Conservation (phyloP, 2,329 filamentous ascomycete species). For the Byssoonygena ceratinophila region DNA sequence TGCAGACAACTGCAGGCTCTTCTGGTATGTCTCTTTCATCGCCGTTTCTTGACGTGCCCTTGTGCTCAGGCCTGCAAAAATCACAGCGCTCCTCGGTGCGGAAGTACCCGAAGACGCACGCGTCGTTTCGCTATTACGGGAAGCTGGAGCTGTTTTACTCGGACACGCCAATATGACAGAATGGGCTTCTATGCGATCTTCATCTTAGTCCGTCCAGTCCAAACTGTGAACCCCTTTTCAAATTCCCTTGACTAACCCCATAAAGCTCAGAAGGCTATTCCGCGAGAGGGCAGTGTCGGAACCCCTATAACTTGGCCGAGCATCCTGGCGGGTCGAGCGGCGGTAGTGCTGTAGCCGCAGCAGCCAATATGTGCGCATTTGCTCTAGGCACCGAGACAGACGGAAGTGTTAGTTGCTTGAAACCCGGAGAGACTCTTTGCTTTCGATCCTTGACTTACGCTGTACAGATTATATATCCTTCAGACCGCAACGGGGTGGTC, state of each 20-base stretch:
- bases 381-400: conserved; percentile 66
- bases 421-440: neutral
- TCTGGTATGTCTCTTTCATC: conserved; percentile 43
- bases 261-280: conserved; percentile 49
- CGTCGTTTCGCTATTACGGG: conserved; percentile 51
- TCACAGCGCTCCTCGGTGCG: conserved; percentile 41
- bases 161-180: conserved; percentile 62
- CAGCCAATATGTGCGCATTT: conserved; percentile 53
- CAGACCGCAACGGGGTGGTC: conserved; percentile 57
- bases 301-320: conserved; percentile 57
- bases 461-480: conserved; percentile 54
- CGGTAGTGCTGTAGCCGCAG: conserved; percentile 55
- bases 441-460: neutral
- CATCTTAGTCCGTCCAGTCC: conserved; percentile 45
- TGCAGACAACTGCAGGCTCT: conserved; percentile 64
- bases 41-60: neutral
- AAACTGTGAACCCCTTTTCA: neutral
- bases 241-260: neutral
- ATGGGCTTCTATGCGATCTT: conserved; percentile 63
- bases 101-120: conserved; percentile 56
- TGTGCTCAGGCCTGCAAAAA: neutral
- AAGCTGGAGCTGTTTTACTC: conserved; percentile 57
- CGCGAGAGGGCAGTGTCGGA: conserved; percentile 51
- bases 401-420: conserved; percentile 41
- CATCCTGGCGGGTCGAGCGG: conserved; percentile 60